These are phyloP conservation scores for Corymbia maculata DNA, from an alignment of 345 rosid genomes.

Conservation along the genomic window DNA sequence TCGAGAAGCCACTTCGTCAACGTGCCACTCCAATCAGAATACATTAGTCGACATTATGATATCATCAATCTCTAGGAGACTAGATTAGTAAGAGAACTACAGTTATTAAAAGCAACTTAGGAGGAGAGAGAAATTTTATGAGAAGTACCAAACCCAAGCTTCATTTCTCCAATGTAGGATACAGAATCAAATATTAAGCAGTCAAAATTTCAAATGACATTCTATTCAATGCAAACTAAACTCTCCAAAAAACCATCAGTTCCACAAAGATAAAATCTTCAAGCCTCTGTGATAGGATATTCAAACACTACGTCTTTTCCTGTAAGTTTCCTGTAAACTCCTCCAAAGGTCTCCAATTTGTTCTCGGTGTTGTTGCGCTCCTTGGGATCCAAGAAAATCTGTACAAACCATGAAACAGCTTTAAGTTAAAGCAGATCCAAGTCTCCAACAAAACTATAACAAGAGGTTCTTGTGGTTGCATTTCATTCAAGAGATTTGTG, in stretches of 20 bases:
- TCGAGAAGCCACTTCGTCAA: not conserved
- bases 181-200: not conserved
- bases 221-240: constrained; percentile 6
- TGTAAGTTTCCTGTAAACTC: constrained; percentile 80
- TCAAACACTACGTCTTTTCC: constrained; percentile 88
- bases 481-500: not conserved
- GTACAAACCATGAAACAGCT: not conserved
- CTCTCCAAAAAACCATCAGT: not conserved
- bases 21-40: not conserved
- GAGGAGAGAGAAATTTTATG: not conserved
- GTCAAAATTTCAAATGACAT: constrained; percentile 6
- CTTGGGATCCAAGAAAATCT: constrained; percentile 77
- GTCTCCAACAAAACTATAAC: not conserved
- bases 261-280: constrained; percentile 8
- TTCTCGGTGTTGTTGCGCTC: constrained; percentile 72
- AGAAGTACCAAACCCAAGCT: not conserved
- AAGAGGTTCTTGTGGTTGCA: not conserved
- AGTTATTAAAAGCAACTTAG: not conserved
- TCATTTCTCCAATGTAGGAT: not conserved
- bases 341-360: constrained; percentile 66
- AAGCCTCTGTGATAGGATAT: constrained; percentile 52
- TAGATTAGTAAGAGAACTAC: not conserved
- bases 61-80: not conserved
- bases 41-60: not conserved
- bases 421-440: not conserved